Evolutionary conservation across 2,329 filamentous ascomycete species (phyloP), one percentile per base, ranked within the genome.

Genomic region (Penicillium sp.): DNA sequence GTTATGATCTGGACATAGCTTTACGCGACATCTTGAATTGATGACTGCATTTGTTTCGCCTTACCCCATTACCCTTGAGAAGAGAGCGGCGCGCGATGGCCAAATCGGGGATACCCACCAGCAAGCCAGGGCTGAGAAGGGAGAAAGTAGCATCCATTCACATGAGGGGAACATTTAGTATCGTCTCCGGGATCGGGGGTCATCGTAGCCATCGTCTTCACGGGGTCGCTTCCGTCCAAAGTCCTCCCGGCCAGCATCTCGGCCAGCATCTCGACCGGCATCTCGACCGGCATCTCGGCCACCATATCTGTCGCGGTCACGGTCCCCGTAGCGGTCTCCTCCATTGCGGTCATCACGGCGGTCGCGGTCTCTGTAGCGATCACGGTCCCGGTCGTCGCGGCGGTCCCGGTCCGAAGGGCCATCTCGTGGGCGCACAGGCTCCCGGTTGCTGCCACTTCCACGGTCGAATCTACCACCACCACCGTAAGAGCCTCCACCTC

Each of bases 191-290:
- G 79, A 80, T 65, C 85, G 81, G 50, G 81, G 80, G 75, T 96
- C 93, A 71, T 96, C 91, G 77, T 93, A 88, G 64, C 85, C 84
- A 72, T 87, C 87, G 70, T 89, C 89, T 52, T 96, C 92, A 75
- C 90, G 91, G 52, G 87, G 82, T 72, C 88, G 85, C 70, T 81
- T 90, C 84, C 72, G 85, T 76, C 75, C 78, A 57, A 82, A 79
- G 51, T 83, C 83, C 64, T 85, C 81, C 49, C 81, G 78, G 62
- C 78, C 57, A 49, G 78, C 27, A 4, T 27, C 37, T 2, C 37
- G 37, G 37, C 56, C 59, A 49, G 78, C 68, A 74, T 85, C 22
- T n/a, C 44, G 44, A 4, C 74, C 71, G 54, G 77, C 68, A 74
- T 85, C 82, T 67, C 84, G 82, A 73, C 87, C 85, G 68, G 85